Percentiles rank a stretch among this genome's conserved stretches.
phyloP scores from a whole-genome alignment of 2,329 filamentous ascomycete genomes.

The Domatiomyces catenatus region DNA sequence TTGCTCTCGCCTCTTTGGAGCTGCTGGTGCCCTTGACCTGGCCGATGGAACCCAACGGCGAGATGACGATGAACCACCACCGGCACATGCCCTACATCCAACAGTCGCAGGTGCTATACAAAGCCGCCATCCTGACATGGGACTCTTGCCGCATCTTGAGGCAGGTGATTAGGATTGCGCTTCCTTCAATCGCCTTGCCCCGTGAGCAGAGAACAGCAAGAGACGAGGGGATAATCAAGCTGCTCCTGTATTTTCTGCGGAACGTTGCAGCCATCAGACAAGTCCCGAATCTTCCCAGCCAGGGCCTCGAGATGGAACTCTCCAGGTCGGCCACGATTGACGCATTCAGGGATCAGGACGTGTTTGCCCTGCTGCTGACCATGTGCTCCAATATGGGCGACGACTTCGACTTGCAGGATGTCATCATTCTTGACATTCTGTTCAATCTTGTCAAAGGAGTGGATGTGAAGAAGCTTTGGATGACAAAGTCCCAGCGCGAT shows the following conservation, averaged over 20 bases:
- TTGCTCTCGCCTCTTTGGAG: constrained; percentile 76
- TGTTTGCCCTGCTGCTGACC: constrained; percentile 70
- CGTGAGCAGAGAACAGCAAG: constrained; percentile 59
- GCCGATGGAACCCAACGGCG: constrained; percentile 68
- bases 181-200: constrained; percentile 71
- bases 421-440: constrained; percentile 75
- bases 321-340: constrained; percentile 79
- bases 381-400: constrained; percentile 86
- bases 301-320: constrained; percentile 80
- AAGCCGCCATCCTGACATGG: constrained; percentile 72
- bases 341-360: constrained; percentile 78
- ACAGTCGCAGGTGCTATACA: constrained; percentile 77
- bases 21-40: constrained; percentile 84
- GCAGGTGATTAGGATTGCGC: constrained; percentile 61
- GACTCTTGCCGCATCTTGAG: constrained; percentile 63
- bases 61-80: constrained; percentile 86
- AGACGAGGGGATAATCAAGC: constrained; percentile 83
- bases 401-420: constrained; percentile 79
- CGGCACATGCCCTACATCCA: constrained; percentile 80
- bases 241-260: constrained; percentile 74
- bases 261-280: constrained; percentile 77
- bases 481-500: constrained; percentile 58
- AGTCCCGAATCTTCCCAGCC: constrained; percentile 54
- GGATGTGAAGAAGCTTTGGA: constrained; percentile 68
- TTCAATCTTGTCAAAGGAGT: constrained; percentile 89